phyloP scores from a whole-genome alignment of 805 yeast genomes.

The Schwanniomyces vanrijiae region DNA sequence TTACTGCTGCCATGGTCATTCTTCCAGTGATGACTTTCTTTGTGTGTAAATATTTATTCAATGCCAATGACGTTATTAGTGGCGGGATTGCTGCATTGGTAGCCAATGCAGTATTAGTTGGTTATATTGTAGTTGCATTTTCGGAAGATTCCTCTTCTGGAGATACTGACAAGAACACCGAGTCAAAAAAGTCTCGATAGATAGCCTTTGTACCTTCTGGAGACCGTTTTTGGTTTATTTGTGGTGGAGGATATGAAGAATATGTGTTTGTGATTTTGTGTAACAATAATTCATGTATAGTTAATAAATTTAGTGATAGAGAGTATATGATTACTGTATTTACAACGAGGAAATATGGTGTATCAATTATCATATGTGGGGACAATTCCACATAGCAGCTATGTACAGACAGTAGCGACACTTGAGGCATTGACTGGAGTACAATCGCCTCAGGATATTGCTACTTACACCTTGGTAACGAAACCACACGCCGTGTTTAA shows the following conservation, averaged over 20 bases:
- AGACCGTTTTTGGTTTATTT: neutral
- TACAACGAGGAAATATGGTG: conserved; percentile 38
- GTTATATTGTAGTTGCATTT: conserved; percentile 73
- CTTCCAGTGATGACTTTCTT: conserved; percentile 69
- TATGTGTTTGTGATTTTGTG: conserved; percentile 1
- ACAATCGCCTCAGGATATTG: conserved; percentile 41
- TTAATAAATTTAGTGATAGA: neutral
- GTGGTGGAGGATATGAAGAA: too few species aligned
- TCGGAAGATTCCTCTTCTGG: conserved; percentile 53
- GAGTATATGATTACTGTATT: neutral
- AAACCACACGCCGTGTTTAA: conserved; percentile 51
- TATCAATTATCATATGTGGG: conserved; percentile 53
- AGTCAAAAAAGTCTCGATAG: conserved; percentile 1
- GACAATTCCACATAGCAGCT: conserved; percentile 41
- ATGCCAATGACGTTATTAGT: conserved; percentile 59
- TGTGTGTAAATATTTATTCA: conserved; percentile 43
- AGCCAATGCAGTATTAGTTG: conserved; percentile 73
- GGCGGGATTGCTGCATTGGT: conserved; percentile 80
- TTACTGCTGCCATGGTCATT: conserved; percentile 74
- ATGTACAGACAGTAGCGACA: conserved; percentile 45
- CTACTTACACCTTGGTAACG: conserved; percentile 50
- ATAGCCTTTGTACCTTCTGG: neutral
- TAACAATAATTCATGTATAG: neutral
- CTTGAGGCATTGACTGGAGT: conserved; percentile 54
- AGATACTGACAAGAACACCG: conserved; percentile 36